Evolutionary conservation across 345 rosid genomes (phyloP), one percentile per base, ranked within the genome.

Genomic region (Eucalyptus erythrocorys): DNA sequence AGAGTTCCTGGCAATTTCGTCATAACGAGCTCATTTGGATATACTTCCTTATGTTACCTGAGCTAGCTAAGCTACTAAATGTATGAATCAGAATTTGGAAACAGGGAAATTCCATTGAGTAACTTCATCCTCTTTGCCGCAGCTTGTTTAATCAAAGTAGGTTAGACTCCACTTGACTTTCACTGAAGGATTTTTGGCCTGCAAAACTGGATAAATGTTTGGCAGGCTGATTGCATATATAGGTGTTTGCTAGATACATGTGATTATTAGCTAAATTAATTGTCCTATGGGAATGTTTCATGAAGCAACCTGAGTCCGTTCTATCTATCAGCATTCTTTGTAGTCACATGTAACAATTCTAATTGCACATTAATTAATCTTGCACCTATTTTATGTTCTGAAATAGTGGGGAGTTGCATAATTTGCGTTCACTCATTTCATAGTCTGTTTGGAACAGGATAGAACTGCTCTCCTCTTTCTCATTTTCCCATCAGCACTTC

Each of bases 381-480:
- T 76, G 82, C 47, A 11, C 27, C 47, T 40, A 76, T 40, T 76
- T 42, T 22, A 3, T 14, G 13, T 17, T 85, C 16, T 34, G 10
- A 27, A n/a, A 34, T 34, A 85, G 27, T 27, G 40, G 55, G 55
- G 5, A 48, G 55, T 13, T 45, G 50, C 85, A 13, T 76, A 1
- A 24, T 50, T 17, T 57, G 51, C 12, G 32, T 81, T 47, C 87
- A 22, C 84, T 85, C 55, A 47, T 53, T 43, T 59, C 81, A 32
- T 9, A 50, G 17, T 90, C 47, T 89, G 11, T 86, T 55, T 93
- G 91, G 90, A 88, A 89, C 98, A 97, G 99, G 99, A 98, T 87
- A 96, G 93, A 90, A 98, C 99, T 55, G 99, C 99, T 89, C 95
- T 97, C 89, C 93, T 98, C 27, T 98, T 98, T 89, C 99, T 97